phyloP scores from a whole-genome alignment of 2,329 filamentous ascomycete genomes.

The Didymella segeticola region DNA sequence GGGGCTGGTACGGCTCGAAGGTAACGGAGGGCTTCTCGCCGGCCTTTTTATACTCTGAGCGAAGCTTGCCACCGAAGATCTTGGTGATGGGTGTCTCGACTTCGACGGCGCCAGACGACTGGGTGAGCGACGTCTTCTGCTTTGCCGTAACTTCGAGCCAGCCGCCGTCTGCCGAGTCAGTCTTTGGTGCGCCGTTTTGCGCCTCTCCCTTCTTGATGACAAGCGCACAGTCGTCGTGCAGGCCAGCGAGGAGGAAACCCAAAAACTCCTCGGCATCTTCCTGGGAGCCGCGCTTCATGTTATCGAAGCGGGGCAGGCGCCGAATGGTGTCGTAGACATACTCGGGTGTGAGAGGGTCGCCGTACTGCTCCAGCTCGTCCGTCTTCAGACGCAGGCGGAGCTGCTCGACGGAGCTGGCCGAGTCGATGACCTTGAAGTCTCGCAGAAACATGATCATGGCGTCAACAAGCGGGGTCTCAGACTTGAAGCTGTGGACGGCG shows the following conservation, averaged over 20 bases:
- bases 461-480: constrained; percentile 90
- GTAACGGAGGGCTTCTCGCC: constrained; percentile 91
- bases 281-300: constrained; percentile 95
- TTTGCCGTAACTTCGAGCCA: constrained; percentile 96
- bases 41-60: constrained; percentile 86
- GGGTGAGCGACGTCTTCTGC: constrained; percentile 84
- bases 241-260: constrained; percentile 87
- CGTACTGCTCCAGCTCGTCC: constrained; percentile 86
- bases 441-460: constrained; percentile 97
- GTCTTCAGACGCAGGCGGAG: constrained; percentile 77
- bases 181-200: constrained; percentile 50
- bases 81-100: constrained; percentile 85
- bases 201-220: constrained; percentile 67
- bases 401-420: constrained; percentile 75
- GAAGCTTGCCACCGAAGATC: constrained; percentile 90
- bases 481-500: constrained; percentile 90
- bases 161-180: constrained; percentile 64
- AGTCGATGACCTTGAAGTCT: constrained; percentile 86
- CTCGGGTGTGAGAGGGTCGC: constrained; percentile 89
- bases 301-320: constrained; percentile 83
- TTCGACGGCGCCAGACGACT: constrained; percentile 77
- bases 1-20: constrained; percentile 88
- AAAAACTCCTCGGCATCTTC: constrained; percentile 98
- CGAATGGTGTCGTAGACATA: constrained; percentile 95
- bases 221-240: constrained; percentile 89